These are phyloP conservation scores for Ceriops zippeliana DNA, from an alignment of 345 rosid species.

Conservation along the genomic window DNA sequence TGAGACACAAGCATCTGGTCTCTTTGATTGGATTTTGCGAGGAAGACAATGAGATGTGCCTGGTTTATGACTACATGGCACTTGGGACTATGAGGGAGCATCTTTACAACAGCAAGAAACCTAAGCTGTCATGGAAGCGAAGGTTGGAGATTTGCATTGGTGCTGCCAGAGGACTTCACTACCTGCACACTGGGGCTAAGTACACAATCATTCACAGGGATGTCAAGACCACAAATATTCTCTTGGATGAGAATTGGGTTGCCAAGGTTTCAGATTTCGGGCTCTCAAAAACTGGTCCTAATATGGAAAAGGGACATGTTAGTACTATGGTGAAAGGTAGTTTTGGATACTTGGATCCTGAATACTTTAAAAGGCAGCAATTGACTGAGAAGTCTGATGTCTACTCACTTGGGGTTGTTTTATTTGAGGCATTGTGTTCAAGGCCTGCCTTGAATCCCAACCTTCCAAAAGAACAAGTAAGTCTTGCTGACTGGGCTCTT, in stretches of 20 bases:
- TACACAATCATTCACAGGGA: constrained; percentile 91
- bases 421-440: constrained; percentile 67
- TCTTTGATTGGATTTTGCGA: constrained; percentile 84
- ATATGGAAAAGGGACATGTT: constrained; percentile 73
- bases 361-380: constrained; percentile 75
- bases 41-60: constrained; percentile 74
- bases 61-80: constrained; percentile 85
- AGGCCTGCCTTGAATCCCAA: constrained; percentile 68
- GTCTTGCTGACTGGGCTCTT: constrained; percentile 82
- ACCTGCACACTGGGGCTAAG: constrained; percentile 86
- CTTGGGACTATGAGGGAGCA: constrained; percentile 73
- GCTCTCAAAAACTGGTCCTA: constrained; percentile 69
- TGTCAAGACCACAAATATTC: constrained; percentile 86
- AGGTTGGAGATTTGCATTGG: constrained; percentile 75
- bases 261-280: constrained; percentile 91
- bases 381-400: constrained; percentile 84
- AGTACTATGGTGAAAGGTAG: constrained; percentile 91
- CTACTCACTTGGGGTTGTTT: constrained; percentile 85
- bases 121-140: constrained; percentile 61
- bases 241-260: constrained; percentile 74
- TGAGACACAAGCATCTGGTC: constrained; percentile 86
- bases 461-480: constrained; percentile 70
- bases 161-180: constrained; percentile 81
- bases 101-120: constrained; percentile 50
- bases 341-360: constrained; percentile 88